Base-by-base conservation (phyloP, 179 eudicot genomes). In the Heliamphora pulchella region DNA sequence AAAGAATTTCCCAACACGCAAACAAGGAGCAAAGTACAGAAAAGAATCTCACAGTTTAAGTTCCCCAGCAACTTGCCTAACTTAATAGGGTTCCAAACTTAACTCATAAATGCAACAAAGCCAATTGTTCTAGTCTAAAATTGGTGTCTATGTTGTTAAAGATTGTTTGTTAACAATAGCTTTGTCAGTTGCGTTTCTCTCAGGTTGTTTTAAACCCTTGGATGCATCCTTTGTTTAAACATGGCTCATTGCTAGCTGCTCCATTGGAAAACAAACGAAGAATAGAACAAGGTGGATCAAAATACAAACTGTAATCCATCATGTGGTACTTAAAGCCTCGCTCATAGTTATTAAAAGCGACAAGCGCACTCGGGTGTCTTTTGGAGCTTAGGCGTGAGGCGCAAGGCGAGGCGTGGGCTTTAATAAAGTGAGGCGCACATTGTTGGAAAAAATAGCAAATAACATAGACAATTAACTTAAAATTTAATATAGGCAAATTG, bases 141-240 rank as follows among this genome's bases (percentile, higher is more conserved):
- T 44, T 8, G 13, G 8, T 75, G 20, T 44, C 67, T n/a, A n/a
- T 44, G 20, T 43, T 10, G 8, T 39, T 17, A 46, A 31, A 31
- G 31, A 1, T 22, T 20, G 10, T 8, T 14, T 31, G 47, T 14
- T 8, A 76, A 61, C 15, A 44, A 15, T 58, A 47, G 53, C 54
- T 20, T 53, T 18, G 8, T 47, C 11, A 22, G 68, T 59, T n/a
- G 22, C 10, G 9, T 41, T 44, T 7, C 78, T 7, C 41, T 17
- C 46, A 54, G 64, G 50, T 43, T 58, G 78, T 74, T 74, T 57
- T 5, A 22, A 18, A 77, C 14, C 22, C 48, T 77, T 48, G 71
- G 0, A n/a, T 22, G 50, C 44, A 65, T 66, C 73, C 61, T 53
- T 17, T 75, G 14, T 43, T 53, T 17, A 41, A 58, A 75, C 78